A percentile compares a stretch with the other conserved stretches of the same genome.
These are phyloP conservation scores for Calonectria montana DNA, from an alignment of 2,329 filamentous ascomycete genomes.

Conservation along the genomic window DNA sequence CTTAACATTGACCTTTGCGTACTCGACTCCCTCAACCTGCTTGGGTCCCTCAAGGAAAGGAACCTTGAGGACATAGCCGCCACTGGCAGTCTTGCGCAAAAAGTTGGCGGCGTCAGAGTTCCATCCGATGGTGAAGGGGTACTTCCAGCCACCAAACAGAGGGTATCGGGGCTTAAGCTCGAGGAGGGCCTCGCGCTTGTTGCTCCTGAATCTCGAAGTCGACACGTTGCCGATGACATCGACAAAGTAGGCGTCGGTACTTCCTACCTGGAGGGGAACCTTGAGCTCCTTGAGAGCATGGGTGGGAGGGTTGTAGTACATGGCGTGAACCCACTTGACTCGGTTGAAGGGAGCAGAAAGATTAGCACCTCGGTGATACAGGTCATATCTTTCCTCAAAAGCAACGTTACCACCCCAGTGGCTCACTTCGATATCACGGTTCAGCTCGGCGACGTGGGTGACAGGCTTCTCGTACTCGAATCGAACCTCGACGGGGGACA, in stretches of 20 bases:
- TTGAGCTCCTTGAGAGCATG: slow-evolving; percentile 85
- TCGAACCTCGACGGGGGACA: slow-evolving; percentile 79
- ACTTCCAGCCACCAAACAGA: slow-evolving; percentile 98
- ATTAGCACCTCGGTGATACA: slow-evolving; percentile 87
- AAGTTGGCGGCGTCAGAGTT: slow-evolving; percentile 85
- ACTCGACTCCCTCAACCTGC: slow-evolving; percentile 86
- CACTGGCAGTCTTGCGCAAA: slow-evolving; percentile 73
- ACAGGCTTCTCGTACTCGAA: slow-evolving; percentile 97
- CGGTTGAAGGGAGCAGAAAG: slow-evolving; percentile 79
- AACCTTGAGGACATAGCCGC: slow-evolving; percentile 87
- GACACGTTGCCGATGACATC: slow-evolving; percentile 98
- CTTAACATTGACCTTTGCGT: slow-evolving; percentile 82
- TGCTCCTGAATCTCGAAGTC: slow-evolving; percentile 87
- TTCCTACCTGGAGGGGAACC: slow-evolving; percentile 83
- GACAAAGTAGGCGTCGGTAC: slow-evolving; percentile 90
- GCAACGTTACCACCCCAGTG: slow-evolving; percentile 99
- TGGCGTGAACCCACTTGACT: slow-evolving; percentile 78
- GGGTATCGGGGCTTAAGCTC: slow-evolving; percentile 95
- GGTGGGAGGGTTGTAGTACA: slow-evolving; percentile 81
- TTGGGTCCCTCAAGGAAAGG: slow-evolving; percentile 95
- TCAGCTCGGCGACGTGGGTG: slow-evolving; percentile 80
- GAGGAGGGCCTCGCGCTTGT: slow-evolving; percentile 81
- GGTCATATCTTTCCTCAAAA: slow-evolving; percentile 91
- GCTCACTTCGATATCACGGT: slow-evolving; percentile 93
- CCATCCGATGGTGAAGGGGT: slow-evolving; percentile 97